Percentiles rank a stretch among this genome's conserved stretches.
Evolutionary conservation across 1,284 basidiomycete genomes (phyloP).

Genomic region (Cutaneotrichosporon spelunceum): DNA sequence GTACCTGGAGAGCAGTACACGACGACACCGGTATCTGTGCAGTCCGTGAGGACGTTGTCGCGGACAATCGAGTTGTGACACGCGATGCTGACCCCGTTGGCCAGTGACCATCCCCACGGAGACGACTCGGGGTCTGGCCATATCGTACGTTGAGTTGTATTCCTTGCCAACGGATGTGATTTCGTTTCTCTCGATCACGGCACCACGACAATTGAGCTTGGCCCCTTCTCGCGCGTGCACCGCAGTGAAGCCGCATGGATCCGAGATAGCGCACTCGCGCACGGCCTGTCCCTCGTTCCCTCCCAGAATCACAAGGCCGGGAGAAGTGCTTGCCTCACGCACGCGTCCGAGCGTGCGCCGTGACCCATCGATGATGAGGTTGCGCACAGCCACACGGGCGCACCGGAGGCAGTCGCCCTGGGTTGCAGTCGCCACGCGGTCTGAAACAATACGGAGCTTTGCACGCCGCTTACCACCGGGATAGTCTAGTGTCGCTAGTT

Average conservation of each 20-base stretch:
- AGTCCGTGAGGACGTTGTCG: conserved; percentile 50
- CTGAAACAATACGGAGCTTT: conserved; percentile 44
- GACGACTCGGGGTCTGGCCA: conserved; percentile 50
- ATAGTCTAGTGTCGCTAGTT: conserved; percentile 53
- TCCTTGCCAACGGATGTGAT: conserved; percentile 52
- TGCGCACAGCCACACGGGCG: conserved; percentile 43
- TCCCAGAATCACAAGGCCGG: conserved; percentile 47
- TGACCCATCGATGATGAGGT: conserved; percentile 50
- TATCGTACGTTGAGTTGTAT: conserved; percentile 46
- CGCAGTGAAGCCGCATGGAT: conserved; percentile 51
- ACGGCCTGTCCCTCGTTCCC: conserved; percentile 51
- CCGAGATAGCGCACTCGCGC: conserved; percentile 35
- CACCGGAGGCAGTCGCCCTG: conserved; percentile 53
- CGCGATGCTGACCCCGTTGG: conserved; percentile 50
- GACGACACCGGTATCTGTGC: conserved; percentile 50
- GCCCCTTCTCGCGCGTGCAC: conserved; percentile 52
- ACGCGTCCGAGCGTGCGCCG: conserved; percentile 43
- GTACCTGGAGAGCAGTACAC: conserved; percentile 54
- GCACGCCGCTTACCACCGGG: conserved; percentile 52
- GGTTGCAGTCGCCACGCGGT: conserved; percentile 39
- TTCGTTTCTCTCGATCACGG: conserved; percentile 47
- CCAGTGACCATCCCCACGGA: conserved; percentile 49
- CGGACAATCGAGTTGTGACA: conserved; percentile 46
- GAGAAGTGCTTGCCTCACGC: conserved; percentile 25
- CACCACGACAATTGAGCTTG: conserved; percentile 45